Conservation (phyloP, 139 green algal genomes). For the Micractinium conductrix region DNA sequence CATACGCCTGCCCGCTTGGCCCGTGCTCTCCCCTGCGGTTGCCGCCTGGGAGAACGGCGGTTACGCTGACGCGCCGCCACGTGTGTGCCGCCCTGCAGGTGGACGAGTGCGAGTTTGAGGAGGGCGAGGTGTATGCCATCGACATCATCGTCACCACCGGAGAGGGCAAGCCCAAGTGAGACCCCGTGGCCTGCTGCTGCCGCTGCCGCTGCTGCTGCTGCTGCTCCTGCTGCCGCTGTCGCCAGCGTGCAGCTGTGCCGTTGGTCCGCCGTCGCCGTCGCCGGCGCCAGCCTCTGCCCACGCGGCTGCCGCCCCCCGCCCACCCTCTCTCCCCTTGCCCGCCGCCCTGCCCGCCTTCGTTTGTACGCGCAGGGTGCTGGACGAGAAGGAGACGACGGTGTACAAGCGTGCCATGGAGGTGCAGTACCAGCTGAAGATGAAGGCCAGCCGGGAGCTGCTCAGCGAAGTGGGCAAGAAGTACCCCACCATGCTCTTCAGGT, state of each 20-base stretch:
- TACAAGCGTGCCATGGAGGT: conserved; percentile 96
- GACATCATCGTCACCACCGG: conserved; percentile 95
- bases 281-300: too few species aligned
- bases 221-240: too few species aligned
- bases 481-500: conserved; percentile 92
- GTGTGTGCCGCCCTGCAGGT: conserved; percentile 45
- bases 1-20: too few species aligned
- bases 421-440: conserved; percentile 95
- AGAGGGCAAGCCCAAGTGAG: conserved; percentile 78
- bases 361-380: conserved; percentile 64
- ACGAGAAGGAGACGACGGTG: conserved; percentile 98
- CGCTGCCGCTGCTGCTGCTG: too few species aligned
- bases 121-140: conserved; percentile 97
- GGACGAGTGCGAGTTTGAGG: conserved; percentile 95
- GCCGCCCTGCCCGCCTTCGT: too few species aligned
- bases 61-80: too few species aligned
- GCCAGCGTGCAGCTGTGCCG: too few species aligned
- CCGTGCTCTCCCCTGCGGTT: neutral
- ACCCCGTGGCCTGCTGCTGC: too few species aligned
- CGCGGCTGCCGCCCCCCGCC: too few species aligned
- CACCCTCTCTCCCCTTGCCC: too few species aligned
- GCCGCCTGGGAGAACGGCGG: neutral
- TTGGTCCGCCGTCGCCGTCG: too few species aligned
- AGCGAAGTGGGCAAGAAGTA: conserved; percentile 87
- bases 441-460: conserved; percentile 83